Evolutionary conservation across 2,329 filamentous ascomycete genomes (phyloP).

Genomic region (Grosmannia penicillata): DNA sequence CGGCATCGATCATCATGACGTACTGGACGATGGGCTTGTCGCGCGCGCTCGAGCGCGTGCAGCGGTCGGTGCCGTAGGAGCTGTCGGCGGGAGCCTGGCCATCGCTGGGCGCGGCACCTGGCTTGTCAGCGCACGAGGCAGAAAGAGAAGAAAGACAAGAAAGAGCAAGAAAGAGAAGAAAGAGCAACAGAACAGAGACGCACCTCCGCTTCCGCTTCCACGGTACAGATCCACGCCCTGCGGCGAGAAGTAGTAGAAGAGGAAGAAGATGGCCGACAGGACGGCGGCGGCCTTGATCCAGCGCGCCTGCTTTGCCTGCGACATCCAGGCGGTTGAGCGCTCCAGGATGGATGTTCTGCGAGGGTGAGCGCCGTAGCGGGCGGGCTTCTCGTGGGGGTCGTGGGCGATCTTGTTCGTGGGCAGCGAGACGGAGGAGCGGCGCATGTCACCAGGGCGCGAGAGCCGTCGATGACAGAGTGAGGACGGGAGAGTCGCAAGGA

Average conservation of each 20-base stretch:
- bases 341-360: conserved; percentile 32
- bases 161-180: neutral
- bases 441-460: conserved; percentile 27
- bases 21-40: conserved; percentile 94
- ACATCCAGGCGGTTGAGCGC: conserved; percentile 42
- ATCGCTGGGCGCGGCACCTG: conserved; percentile 10
- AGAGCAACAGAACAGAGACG: neutral
- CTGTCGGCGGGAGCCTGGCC: conserved; percentile 44
- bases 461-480: neutral
- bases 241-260: conserved; percentile 51
- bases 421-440: conserved; percentile 50
- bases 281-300: conserved; percentile 52
- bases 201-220: conserved; percentile 30
- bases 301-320: conserved; percentile 49
- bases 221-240: conserved; percentile 39
- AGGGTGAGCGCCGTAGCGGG: conserved; percentile 37
- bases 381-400: conserved; percentile 52
- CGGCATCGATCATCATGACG: conserved; percentile 96
- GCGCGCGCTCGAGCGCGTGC: conserved; percentile 68
- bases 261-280: conserved; percentile 40
- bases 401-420: conserved; percentile 43
- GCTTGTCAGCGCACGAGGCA: too few relatives aligned
- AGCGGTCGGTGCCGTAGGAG: conserved; percentile 55
- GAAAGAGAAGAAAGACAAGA: neutral
- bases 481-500: neutral